These are phyloP conservation scores for Rachicladosporium sp. DNA, from an alignment of 2,329 filamentous ascomycete species.

Conservation along the genomic window DNA sequence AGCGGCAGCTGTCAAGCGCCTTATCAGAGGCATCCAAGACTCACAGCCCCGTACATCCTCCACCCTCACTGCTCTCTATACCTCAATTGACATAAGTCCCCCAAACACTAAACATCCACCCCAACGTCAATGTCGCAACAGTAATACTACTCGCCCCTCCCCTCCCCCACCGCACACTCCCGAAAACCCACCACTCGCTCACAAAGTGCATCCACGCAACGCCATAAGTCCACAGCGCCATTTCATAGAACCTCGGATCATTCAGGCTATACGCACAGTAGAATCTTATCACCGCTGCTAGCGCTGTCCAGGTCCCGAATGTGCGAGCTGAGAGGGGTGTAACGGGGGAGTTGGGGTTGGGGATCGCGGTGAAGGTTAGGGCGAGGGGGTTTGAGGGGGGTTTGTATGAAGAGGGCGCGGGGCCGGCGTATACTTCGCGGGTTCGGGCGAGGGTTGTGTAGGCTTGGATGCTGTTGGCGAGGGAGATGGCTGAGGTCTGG, in stretches of 20 bases:
- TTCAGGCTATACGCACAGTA: constrained; percentile 77
- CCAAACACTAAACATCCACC: constrained; percentile 58
- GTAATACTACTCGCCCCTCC: constrained; percentile 47
- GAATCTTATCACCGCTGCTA: constrained; percentile 62
- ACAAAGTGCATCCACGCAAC: constrained; percentile 68
- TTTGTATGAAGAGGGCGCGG: constrained; percentile 31
- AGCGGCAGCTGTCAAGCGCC: too few relatives aligned
- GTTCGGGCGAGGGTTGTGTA: constrained; percentile 72
- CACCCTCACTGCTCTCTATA: too few relatives aligned
- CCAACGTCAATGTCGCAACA: constrained; percentile 42
- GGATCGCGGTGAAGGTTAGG: constrained; percentile 16
- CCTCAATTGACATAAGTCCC: neutral
- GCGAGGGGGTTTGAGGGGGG: constrained; percentile 11
- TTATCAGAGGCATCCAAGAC: too few relatives aligned
- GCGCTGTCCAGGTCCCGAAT: constrained; percentile 79
- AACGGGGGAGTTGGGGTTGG: constrained; percentile 31
- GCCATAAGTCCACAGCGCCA: constrained; percentile 70
- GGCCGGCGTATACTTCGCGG: constrained; percentile 71
- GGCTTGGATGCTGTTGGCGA: constrained; percentile 75
- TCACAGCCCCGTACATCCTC: too few relatives aligned
- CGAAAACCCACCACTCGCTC: constrained; percentile 69
- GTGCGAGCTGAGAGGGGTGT: constrained; percentile 66
- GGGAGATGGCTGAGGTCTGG: constrained; percentile 69
- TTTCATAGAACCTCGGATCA: constrained; percentile 60
- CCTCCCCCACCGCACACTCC: constrained; percentile 54